A percentile compares a stretch with the other conserved stretches of the same genome.
Evolutionary conservation across 495 filamentous ascomycete species (phyloP).

Genomic region (Penicillium coffeae): DNA sequence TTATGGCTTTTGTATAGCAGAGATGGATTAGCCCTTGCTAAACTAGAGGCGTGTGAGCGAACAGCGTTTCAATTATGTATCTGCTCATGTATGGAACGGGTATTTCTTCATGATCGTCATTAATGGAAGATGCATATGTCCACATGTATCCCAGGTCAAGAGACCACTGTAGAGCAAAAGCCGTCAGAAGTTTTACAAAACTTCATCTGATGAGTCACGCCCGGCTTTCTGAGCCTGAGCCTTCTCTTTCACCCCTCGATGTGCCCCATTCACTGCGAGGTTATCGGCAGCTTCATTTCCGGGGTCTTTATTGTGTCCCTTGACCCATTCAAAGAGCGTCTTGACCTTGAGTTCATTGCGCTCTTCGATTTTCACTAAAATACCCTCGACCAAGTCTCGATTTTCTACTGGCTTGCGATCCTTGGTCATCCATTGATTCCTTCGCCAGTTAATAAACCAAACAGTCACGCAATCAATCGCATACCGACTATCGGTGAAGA

Average conservation of each 20-base stretch:
- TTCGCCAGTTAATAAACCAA: constrained; percentile 78
- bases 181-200: constrained; percentile 28
- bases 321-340: constrained; percentile 81
- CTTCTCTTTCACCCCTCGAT: constrained; percentile 33
- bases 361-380: constrained; percentile 68
- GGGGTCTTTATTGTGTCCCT: constrained; percentile 64
- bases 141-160: background rate
- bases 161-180: background rate
- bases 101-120: background rate
- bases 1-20: too few species aligned
- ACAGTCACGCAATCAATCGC: constrained; percentile 83
- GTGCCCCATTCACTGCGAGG: constrained; percentile 64
- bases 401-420: constrained; percentile 74
- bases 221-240: constrained; percentile 21
- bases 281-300: constrained; percentile 80
- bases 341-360: constrained; percentile 55
- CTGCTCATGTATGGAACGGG: too few species aligned
- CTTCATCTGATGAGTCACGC: constrained; percentile 29
- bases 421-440: constrained; percentile 73
- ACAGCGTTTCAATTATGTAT: too few species aligned
- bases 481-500: constrained; percentile 83
- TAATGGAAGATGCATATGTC: background rate
- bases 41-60: too few species aligned
- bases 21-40: too few species aligned
- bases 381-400: constrained; percentile 71